A percentile compares a stretch with the other conserved stretches of the same genome.
Conservation (phyloP, 2,329 filamentous ascomycete genomes). For the Stemphylium vesicarium region DNA sequence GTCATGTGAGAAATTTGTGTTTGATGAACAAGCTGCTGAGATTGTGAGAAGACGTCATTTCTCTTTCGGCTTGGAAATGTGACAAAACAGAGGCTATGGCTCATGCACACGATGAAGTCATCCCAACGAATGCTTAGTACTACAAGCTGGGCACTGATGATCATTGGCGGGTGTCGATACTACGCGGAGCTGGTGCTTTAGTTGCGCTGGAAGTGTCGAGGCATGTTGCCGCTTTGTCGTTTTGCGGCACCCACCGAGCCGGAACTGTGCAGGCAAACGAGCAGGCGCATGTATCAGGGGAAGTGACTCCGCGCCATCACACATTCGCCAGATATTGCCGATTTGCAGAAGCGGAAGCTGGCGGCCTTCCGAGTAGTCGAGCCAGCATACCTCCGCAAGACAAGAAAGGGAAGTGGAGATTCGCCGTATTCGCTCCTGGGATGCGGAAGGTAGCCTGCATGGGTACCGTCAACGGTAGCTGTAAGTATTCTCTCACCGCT, state of each 20-base stretch:
- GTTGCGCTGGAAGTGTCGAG: background rate
- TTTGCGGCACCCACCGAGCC: background rate
- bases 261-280: conserved; percentile 18
- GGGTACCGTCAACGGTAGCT: background rate
- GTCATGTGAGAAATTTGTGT: too few species aligned
- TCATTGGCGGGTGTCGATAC: too few species aligned
- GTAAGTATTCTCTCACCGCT: conserved; percentile 20
- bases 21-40: too few species aligned
- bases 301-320: background rate
- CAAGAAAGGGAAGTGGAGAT: background rate
- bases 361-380: conserved; percentile 2
- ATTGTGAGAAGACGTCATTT: too few species aligned
- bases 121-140: background rate
- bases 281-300: background rate
- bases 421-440: background rate
- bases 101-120: background rate
- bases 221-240: conserved; percentile 12
- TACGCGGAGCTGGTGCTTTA: background rate
- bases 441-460: conserved; percentile 13
- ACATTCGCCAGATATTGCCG: conserved; percentile 1
- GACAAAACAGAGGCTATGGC: too few species aligned
- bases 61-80: too few species aligned
- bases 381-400: background rate
- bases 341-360: background rate
- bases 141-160: too few species aligned